Percentiles rank a stretch among this genome's conserved stretches.
Conservation (phyloP, 805 yeast genomes). For the Candida orba region DNA sequence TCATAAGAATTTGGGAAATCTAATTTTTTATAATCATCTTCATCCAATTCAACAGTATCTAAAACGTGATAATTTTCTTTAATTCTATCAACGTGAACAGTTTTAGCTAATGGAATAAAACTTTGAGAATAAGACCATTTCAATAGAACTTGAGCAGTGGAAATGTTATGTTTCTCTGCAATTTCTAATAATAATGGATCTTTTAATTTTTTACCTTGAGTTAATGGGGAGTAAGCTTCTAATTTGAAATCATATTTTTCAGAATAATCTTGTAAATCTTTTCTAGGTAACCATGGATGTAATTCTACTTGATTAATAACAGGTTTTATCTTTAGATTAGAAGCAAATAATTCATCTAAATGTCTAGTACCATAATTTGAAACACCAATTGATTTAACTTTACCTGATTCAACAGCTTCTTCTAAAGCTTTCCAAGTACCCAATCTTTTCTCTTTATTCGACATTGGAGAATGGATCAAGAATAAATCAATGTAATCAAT, state of each 20-base stretch:
- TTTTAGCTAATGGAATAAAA: constrained; percentile 63
- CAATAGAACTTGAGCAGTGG: constrained; percentile 57
- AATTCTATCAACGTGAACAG: constrained; percentile 46
- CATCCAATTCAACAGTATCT: constrained; percentile 35
- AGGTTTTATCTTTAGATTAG: constrained; percentile 50
- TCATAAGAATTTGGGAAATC: constrained; percentile 50
- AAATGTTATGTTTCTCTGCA: constrained; percentile 30
- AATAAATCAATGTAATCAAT: constrained; percentile 64
- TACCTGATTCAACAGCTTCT: constrained; percentile 56
- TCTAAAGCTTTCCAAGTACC: constrained; percentile 71
- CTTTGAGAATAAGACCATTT: constrained; percentile 74
- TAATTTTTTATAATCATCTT: constrained; percentile 33
- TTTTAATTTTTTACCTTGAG: constrained; percentile 16
- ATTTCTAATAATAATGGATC: constrained; percentile 17
- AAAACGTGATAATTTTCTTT: constrained; percentile 48
- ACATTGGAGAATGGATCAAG: constrained; percentile 59
- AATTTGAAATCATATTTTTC: constrained; percentile 15
- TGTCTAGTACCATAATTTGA: constrained; percentile 66
- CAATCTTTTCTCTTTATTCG: constrained; percentile 39
- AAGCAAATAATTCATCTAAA: constrained; percentile 52
- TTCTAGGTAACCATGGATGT: constrained; percentile 23
- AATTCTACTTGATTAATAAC: constrained; percentile 61
- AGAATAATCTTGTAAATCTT: constrained; percentile 17
- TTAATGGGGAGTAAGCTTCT: constrained; percentile 21
- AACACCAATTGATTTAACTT: constrained; percentile 65